These are phyloP conservation scores for Emergomyces africanus DNA, from an alignment of 2,329 filamentous ascomycete species.

Conservation along the genomic window DNA sequence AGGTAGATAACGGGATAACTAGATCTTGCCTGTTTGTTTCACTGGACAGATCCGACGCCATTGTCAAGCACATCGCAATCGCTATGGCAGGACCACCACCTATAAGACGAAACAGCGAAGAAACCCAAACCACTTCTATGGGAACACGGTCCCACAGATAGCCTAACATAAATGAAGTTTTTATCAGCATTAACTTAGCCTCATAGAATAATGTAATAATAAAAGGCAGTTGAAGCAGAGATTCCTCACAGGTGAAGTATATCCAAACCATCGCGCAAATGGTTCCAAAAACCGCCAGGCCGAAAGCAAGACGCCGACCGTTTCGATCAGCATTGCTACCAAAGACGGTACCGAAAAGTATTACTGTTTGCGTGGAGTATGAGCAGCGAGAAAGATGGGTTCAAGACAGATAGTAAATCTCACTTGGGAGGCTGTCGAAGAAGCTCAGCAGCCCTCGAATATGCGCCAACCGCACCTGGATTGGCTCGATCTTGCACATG, in stretches of 20 bases:
- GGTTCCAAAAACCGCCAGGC: not conserved
- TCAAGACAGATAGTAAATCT: no score
- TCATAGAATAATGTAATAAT: no score
- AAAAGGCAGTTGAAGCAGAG: not conserved
- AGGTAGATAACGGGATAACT: not conserved
- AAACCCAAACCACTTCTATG: not conserved
- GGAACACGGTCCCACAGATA: no score
- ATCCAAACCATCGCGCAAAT: slow-evolving; percentile 1
- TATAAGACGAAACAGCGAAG: not conserved
- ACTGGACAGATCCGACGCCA: not conserved
- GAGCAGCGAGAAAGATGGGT: no score
- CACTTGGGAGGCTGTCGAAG: no score
- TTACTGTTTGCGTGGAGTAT: not conserved
- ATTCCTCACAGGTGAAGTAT: not conserved
- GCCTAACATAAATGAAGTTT: no score
- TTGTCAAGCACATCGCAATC: slow-evolving; percentile 1
- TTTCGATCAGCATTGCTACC: not conserved
- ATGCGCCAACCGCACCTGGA: no score
- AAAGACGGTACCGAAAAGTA: not conserved
- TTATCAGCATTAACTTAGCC: no score
- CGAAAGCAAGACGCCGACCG: not conserved
- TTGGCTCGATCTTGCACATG: no score
- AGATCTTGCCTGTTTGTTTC: not conserved
- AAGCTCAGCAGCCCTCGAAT: no score
- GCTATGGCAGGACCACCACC: not conserved